Evolutionary conservation across 768 basidiomycete genomes (phyloP).

Genomic region (Psilocybe cyanescens): DNA sequence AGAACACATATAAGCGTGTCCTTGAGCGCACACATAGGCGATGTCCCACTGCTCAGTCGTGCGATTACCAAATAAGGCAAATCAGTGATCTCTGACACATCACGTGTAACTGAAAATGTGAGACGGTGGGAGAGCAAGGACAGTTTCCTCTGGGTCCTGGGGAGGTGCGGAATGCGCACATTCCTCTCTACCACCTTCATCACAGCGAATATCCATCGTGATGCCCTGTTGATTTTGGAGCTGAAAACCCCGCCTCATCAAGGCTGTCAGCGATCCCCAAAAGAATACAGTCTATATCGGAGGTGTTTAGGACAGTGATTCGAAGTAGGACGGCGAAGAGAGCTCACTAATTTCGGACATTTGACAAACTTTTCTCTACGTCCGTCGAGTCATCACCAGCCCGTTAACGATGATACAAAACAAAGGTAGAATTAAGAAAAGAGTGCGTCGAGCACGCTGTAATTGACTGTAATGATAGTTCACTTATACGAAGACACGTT

Average conservation of each 20-base stretch:
- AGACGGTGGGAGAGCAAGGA: no score
- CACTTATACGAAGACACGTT: not conserved
- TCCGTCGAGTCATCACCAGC: not conserved
- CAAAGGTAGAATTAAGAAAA: not conserved
- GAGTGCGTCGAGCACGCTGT: not conserved
- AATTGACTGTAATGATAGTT: no score
- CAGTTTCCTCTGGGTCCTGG: conserved; percentile 81
- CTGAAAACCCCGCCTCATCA: conserved; percentile 44
- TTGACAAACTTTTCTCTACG: not conserved
- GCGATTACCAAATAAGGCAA: no score
- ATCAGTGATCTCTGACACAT: no score
- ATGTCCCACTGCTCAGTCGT: no score
- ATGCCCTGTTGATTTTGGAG: conserved; percentile 35
- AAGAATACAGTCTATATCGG: conserved; percentile 67
- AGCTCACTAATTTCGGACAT: not conserved
- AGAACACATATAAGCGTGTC: no score
- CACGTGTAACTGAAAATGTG: no score
- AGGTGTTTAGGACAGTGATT: not conserved
- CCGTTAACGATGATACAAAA: no score
- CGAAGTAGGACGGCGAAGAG: not conserved
- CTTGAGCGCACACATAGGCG: no score
- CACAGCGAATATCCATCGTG: conserved; percentile 52
- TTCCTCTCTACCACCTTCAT: conserved; percentile 37
- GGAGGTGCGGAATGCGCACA: conserved; percentile 53
- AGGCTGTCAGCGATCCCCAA: conserved; percentile 86